Evolutionary conservation across 495 filamentous ascomycete genomes (phyloP).

Genomic region (Penicillium cinerascens): DNA sequence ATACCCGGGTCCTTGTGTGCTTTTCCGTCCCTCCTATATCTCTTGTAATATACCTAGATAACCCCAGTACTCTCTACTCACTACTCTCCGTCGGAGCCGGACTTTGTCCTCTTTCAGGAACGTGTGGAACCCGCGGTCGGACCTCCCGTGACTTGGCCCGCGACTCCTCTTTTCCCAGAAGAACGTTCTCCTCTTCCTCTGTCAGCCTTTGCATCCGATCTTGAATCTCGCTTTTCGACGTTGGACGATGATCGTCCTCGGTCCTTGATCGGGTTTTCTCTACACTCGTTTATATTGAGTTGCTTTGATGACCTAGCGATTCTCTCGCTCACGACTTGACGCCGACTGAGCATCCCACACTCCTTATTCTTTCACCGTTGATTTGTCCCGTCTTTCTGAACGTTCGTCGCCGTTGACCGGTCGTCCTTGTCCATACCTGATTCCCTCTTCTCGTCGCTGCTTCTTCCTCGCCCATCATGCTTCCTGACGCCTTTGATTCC

Average conservation of each 20-base stretch:
- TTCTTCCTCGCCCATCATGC: conserved; percentile 27
- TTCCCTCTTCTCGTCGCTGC: conserved; percentile 4
- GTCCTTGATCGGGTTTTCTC: conserved; percentile 12
- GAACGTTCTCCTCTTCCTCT: conserved; percentile 1
- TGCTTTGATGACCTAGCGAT: conserved; percentile 29
- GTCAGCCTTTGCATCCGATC: conserved; percentile 9
- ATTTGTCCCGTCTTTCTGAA: conserved; percentile 15
- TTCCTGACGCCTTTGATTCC: conserved; percentile 21
- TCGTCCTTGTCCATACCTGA: conserved; percentile 16
- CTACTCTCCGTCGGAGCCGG: too few species aligned
- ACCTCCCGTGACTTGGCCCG: conserved; percentile 4
- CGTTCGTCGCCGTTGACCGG: conserved; percentile 26
- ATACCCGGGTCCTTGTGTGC: too few species aligned
- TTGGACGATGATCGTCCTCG: conserved; percentile 29
- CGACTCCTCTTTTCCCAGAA: conserved; percentile 2
- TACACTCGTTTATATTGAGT: conserved; percentile 25
- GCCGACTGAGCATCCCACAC: conserved; percentile 34
- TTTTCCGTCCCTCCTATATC: too few species aligned
- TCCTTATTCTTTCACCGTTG: conserved; percentile 22
- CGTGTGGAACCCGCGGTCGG: neutral
- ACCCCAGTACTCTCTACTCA: too few species aligned
- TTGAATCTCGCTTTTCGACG: conserved; percentile 3
- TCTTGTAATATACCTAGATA: too few species aligned
- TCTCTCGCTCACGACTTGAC: conserved; percentile 41
- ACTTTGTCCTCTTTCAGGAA: too few species aligned